Evolutionary conservation across 352 stramenopile genomes (phyloP).

Genomic region (Pythium dissimile): DNA sequence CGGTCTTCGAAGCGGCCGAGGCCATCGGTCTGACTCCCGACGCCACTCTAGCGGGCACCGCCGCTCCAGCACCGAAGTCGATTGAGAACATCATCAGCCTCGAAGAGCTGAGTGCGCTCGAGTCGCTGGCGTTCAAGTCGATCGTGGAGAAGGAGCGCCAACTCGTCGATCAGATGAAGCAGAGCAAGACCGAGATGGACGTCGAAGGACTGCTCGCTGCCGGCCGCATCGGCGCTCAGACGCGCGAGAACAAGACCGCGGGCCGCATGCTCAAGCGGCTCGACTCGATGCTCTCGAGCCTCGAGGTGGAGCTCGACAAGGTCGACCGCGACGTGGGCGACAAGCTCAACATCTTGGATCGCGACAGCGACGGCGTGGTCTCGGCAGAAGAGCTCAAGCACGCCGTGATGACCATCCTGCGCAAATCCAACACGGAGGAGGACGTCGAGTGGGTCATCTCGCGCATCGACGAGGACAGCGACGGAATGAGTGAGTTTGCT

Average conservation of each 20-base stretch:
- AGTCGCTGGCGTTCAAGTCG: slow-evolving; percentile 85
- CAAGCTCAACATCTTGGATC: slow-evolving; percentile 97
- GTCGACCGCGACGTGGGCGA: slow-evolving; percentile 96
- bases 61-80: slow-evolving; percentile 32
- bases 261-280: slow-evolving; percentile 91
- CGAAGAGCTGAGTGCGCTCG: slow-evolving; percentile 75
- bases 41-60: slow-evolving; percentile 22
- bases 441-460: slow-evolving; percentile 94
- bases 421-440: slow-evolving; percentile 91
- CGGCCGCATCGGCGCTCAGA: slow-evolving; percentile 76
- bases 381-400: slow-evolving; percentile 94
- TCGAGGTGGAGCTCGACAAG: slow-evolving; percentile 93
- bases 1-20: slow-evolving; percentile 17
- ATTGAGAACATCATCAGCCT: slow-evolving; percentile 79
- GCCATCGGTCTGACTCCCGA: slow-evolving; percentile 15
- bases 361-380: slow-evolving; percentile 95
- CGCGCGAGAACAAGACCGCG: slow-evolving; percentile 87
- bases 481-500: slow-evolving; percentile 74
- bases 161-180: slow-evolving; percentile 79
- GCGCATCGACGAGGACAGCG: slow-evolving; percentile 90
- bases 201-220: slow-evolving; percentile 73
- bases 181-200: slow-evolving; percentile 89
- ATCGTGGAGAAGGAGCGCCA: slow-evolving; percentile 86
- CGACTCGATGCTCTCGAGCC: slow-evolving; percentile 92
- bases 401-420: slow-evolving; percentile 94